Conservation (phyloP, 2,329 filamentous ascomycete genomes). For the Neocucurbitaria cava region DNA sequence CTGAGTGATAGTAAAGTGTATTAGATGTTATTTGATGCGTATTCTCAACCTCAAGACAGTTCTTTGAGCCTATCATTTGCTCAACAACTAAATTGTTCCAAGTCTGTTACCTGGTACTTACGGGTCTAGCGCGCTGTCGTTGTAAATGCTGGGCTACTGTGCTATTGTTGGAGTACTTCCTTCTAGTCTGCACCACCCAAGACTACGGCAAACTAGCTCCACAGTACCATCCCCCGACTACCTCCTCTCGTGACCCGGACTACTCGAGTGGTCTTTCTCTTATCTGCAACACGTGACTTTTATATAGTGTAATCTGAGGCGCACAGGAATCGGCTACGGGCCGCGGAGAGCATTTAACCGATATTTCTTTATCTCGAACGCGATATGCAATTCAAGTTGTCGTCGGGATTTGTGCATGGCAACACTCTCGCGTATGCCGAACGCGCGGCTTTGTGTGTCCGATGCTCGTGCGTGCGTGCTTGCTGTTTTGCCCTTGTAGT, state of each 20-base stretch:
- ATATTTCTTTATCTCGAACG: background rate
- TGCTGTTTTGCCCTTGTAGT: background rate
- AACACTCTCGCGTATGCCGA: background rate
- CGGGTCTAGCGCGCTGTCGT: too few relatives aligned
- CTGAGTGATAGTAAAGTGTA: background rate
- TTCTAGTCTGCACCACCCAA: background rate
- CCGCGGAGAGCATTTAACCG: background rate
- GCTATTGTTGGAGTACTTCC: background rate
- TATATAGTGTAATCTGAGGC: background rate
- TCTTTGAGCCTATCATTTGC: too few relatives aligned
- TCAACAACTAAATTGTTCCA: too few relatives aligned
- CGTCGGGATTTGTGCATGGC: background rate
- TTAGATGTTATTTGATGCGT: too few relatives aligned
- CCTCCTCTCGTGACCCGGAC: background rate
- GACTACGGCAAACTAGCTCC: background rate
- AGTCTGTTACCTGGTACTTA: too few relatives aligned
- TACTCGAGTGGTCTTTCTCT: background rate
- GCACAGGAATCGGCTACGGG: background rate
- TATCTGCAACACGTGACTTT: background rate
- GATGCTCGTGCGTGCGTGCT: background rate
- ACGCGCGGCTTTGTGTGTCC: background rate
- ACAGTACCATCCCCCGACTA: background rate
- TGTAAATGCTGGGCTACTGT: too few relatives aligned
- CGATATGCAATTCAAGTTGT: background rate
- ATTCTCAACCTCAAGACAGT: too few relatives aligned